phyloP scores from a whole-genome alignment of 192 early-diverging fungal genomes.

The Haplosporangium gracile region DNA sequence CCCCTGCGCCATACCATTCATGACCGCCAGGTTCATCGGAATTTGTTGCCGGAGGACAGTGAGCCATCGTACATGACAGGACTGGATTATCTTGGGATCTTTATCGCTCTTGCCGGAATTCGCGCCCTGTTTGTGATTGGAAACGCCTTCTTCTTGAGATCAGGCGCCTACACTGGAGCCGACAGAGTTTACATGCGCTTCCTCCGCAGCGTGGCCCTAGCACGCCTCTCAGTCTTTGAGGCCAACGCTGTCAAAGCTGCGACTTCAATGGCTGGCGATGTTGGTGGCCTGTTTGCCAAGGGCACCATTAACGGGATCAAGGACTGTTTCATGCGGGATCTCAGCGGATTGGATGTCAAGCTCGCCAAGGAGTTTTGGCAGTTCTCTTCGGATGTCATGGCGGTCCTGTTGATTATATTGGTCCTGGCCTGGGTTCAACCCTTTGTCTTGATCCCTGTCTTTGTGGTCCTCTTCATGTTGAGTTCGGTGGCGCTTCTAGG shows the following conservation, averaged over 20 bases:
- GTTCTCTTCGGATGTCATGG: slow-evolving; percentile 35
- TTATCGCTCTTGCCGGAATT: slow-evolving; percentile 16
- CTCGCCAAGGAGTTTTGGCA: slow-evolving; percentile 57
- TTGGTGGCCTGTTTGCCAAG: slow-evolving; percentile 46
- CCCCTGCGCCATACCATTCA: slow-evolving; percentile 24
- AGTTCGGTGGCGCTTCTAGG: slow-evolving; percentile 37
- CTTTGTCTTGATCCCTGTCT: slow-evolving; percentile 28
- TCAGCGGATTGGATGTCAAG: slow-evolving; percentile 45
- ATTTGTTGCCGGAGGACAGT: background rate
- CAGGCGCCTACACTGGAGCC: slow-evolving; percentile 28
- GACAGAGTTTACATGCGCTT: slow-evolving; percentile 37
- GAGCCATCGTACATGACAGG: background rate
- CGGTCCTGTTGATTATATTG: slow-evolving; percentile 19
- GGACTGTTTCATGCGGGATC: slow-evolving; percentile 49
- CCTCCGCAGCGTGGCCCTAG: slow-evolving; percentile 23
- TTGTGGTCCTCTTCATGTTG: slow-evolving; percentile 30
- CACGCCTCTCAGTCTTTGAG: slow-evolving; percentile 50
- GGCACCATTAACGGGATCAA: slow-evolving; percentile 36
- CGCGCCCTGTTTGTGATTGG: slow-evolving; percentile 46
- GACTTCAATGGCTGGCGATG: slow-evolving; percentile 25
- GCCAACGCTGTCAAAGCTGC: slow-evolving; percentile 39
- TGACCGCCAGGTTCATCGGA: background rate
- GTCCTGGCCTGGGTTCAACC: slow-evolving; percentile 25
- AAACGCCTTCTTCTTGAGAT: slow-evolving; percentile 44
- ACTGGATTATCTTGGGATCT: slow-evolving; percentile 33